Evolutionary conservation across 2,329 filamentous ascomycete genomes (phyloP).

Genomic region (Monilinia vaccinii-corymbosi): DNA sequence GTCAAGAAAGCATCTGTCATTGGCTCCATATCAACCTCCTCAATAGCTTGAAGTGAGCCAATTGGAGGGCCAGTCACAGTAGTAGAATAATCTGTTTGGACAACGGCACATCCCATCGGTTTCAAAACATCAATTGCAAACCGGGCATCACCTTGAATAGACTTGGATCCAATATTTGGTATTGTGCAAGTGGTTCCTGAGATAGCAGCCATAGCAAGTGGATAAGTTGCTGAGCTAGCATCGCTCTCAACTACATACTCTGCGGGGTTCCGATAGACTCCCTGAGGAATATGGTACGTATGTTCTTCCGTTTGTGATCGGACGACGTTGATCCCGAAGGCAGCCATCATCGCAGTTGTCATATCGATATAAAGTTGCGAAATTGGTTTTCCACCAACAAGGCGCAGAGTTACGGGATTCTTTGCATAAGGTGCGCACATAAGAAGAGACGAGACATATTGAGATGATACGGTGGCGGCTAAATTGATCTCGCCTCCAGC

Average conservation of each 20-base stretch:
- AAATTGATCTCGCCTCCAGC: conserved; percentile 82
- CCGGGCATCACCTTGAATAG: conserved; percentile 86
- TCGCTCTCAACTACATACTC: conserved; percentile 94
- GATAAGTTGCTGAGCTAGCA: conserved; percentile 95
- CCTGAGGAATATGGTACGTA: conserved; percentile 88
- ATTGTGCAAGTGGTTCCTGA: conserved; percentile 93
- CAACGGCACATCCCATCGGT: conserved; percentile 89
- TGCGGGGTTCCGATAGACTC: conserved; percentile 69
- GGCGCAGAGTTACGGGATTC: conserved; percentile 76
- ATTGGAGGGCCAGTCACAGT: conserved; percentile 81
- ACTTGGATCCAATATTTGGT: conserved; percentile 88
- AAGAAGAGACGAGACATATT: conserved; percentile 93
- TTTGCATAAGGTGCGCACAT: conserved; percentile 98
- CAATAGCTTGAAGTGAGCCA: conserved; percentile 64
- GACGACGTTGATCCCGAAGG: conserved; percentile 76
- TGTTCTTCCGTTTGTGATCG: conserved; percentile 71
- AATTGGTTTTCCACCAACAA: conserved; percentile 95
- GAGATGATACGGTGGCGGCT: conserved; percentile 93
- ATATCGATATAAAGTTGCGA: conserved; percentile 97
- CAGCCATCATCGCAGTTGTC: conserved; percentile 95
- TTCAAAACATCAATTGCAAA: conserved; percentile 84
- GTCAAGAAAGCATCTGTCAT: conserved; percentile 99
- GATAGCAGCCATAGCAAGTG: conserved; percentile 86
- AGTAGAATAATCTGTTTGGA: conserved; percentile 77
- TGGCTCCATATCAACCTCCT: conserved; percentile 92